Percentiles rank a stretch among this genome's conserved stretches.
Conservation (phyloP, 345 rosid genomes). For the Schrenkiella parvula region DNA sequence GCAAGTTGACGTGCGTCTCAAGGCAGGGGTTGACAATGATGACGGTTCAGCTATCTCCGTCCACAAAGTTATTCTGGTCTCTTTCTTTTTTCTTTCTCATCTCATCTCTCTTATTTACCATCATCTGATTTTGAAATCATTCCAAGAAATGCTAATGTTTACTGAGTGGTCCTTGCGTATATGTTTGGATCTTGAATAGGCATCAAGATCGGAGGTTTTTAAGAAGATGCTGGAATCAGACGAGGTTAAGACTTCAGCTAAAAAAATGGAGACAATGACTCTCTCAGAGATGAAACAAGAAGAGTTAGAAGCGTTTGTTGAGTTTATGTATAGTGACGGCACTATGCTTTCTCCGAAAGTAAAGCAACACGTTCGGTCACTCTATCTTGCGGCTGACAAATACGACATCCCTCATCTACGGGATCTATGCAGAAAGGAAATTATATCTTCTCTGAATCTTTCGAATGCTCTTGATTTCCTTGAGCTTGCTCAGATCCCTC, state of each 20-base stretch:
- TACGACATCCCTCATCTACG: slow-evolving; percentile 10
- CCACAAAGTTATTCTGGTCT: slow-evolving; percentile 11
- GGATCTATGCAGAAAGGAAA: background rate
- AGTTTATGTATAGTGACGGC: slow-evolving; percentile 16
- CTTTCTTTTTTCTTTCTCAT: background rate
- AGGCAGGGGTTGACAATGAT: slow-evolving; percentile 13
- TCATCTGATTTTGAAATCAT: background rate
- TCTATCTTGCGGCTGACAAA: slow-evolving; percentile 5
- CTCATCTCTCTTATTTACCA: background rate
- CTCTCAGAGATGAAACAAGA: slow-evolving; percentile 8
- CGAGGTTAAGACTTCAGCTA: background rate
- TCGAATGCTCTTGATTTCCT: background rate
- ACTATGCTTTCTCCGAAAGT: background rate
- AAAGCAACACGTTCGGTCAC: slow-evolving; percentile 1
- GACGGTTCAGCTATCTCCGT: background rate
- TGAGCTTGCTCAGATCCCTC: background rate
- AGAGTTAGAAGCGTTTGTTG: slow-evolving; percentile 7
- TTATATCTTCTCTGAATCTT: background rate
- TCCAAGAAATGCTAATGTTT: background rate
- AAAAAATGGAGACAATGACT: background rate
- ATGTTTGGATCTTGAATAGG: background rate
- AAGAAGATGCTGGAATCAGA: slow-evolving; percentile 14
- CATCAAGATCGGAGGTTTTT: slow-evolving; percentile 5
- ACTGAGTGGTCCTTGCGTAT: background rate
- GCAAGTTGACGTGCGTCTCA: slow-evolving; percentile 4